These are phyloP conservation scores for Tylopilus sp. DNA, from an alignment of 768 basidiomycete genomes.

Conservation along the genomic window DNA sequence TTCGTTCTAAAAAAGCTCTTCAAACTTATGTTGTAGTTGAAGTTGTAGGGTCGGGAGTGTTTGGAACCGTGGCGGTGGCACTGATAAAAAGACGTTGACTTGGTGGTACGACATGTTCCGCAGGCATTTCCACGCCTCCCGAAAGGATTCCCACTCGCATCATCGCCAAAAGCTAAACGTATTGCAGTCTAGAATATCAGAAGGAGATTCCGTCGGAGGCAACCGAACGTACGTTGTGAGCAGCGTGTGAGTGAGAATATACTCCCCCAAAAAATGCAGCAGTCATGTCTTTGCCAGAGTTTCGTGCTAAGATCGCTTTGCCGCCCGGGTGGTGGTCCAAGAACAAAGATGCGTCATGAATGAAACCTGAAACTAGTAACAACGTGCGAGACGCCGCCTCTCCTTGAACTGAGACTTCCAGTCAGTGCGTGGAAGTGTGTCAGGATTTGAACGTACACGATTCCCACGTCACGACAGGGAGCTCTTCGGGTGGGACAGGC, in stretches of 20 bases:
- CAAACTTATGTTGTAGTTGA: neutral
- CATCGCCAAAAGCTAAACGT: constrained; percentile 60
- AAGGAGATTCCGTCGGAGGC: constrained; percentile 4
- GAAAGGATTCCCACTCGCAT: constrained; percentile 69
- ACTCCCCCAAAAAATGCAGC: constrained; percentile 83
- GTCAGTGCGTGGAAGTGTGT: neutral
- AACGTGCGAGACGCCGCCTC: constrained; percentile 64
- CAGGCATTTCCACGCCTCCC: constrained; percentile 56
- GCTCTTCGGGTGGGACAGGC: constrained; percentile 53
- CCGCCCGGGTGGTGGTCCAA: constrained; percentile 82
- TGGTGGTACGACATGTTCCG: constrained; percentile 44
- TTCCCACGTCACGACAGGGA: constrained; percentile 82
- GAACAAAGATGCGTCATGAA: constrained; percentile 79
- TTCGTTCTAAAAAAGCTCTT: neutral
- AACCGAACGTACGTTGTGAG: constrained; percentile 57
- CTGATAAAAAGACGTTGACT: constrained; percentile 39
- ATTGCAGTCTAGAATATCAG: neutral
- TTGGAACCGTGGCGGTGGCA: constrained; percentile 8
- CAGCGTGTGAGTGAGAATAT: constrained; percentile 80
- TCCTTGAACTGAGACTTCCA: constrained; percentile 48
- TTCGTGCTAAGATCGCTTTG: constrained; percentile 48
- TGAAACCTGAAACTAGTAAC: constrained; percentile 78
- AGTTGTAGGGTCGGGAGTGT: neutral
- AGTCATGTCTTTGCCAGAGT: constrained; percentile 80
- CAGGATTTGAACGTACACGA: constrained; percentile 49